Evolutionary conservation across 2,329 filamentous ascomycete species (phyloP).

Genomic region (Trichoderma sp.): DNA sequence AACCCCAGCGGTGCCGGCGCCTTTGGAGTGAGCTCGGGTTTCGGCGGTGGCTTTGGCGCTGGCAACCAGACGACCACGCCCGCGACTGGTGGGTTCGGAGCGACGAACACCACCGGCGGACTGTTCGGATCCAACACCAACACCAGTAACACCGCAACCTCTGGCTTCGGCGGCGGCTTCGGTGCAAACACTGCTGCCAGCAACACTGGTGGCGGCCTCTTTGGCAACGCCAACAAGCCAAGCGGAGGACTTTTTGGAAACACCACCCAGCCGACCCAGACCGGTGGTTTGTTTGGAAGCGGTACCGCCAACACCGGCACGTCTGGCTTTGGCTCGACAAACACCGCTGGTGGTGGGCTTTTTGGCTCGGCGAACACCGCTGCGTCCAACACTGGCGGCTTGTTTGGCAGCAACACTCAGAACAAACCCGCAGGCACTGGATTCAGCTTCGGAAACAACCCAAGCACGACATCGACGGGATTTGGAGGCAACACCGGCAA

Average conservation of each 20-base stretch:
- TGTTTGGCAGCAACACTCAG: constrained; percentile 49
- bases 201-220: constrained; percentile 34
- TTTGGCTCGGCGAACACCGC: constrained; percentile 38
- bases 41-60: constrained; percentile 55
- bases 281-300: constrained; percentile 47
- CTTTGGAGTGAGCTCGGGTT: constrained; percentile 67
- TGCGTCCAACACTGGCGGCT: constrained; percentile 34
- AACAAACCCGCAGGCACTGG: constrained; percentile 42
- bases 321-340: constrained; percentile 45
- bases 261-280: constrained; percentile 31
- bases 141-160: constrained; percentile 35
- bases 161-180: constrained; percentile 45
- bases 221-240: constrained; percentile 35
- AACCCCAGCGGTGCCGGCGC: constrained; percentile 82
- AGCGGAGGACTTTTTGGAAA: constrained; percentile 46
- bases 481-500: constrained; percentile 39
- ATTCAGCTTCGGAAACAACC: constrained; percentile 50
- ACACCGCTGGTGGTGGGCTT: constrained; percentile 38
- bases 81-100: constrained; percentile 38
- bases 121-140: constrained; percentile 42
- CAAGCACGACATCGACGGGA: constrained; percentile 34
- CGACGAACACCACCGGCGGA: constrained; percentile 36
- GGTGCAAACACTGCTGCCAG: constrained; percentile 35
- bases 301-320: constrained; percentile 36
- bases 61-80: constrained; percentile 40